phyloP scores from a whole-genome alignment of 2,329 filamentous ascomycete genomes.

The Pseudocercospora cruenta region DNA sequence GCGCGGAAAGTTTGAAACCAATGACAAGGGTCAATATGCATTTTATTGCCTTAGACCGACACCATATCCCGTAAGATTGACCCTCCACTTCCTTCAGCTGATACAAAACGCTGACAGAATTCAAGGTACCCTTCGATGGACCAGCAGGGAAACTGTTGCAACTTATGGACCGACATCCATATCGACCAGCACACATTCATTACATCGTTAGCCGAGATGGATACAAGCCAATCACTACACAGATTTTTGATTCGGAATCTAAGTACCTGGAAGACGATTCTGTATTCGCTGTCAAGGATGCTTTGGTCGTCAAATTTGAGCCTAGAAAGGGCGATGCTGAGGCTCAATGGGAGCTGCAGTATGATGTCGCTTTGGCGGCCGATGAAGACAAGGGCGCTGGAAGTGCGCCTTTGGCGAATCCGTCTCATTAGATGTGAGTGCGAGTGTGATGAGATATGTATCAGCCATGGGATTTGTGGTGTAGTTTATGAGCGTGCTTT shows the following conservation, averaged over 20 bases:
- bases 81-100: neutral
- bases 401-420: constrained; percentile 3
- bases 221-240: constrained; percentile 69
- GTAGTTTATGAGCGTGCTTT: neutral
- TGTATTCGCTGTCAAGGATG: constrained; percentile 49
- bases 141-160: constrained; percentile 57
- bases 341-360: constrained; percentile 27
- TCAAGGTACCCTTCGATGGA: constrained; percentile 22
- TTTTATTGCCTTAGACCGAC: constrained; percentile 33
- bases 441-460: neutral
- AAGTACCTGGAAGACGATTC: constrained; percentile 27
- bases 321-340: constrained; percentile 51
- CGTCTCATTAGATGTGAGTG: neutral
- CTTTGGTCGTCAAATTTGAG: constrained; percentile 59
- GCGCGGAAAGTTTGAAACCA: constrained; percentile 71
- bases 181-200: constrained; percentile 67
- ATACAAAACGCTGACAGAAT: neutral
- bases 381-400: constrained; percentile 12
- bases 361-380: constrained; percentile 23
- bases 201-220: constrained; percentile 48
- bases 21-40: constrained; percentile 39
- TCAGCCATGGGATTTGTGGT: neutral
- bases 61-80: constrained; percentile 23
- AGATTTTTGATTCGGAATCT: constrained; percentile 55
- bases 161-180: constrained; percentile 64